These are phyloP conservation scores for Lasiodiplodia gonubiensis DNA, from an alignment of 2,329 filamentous ascomycete genomes.

Conservation along the genomic window DNA sequence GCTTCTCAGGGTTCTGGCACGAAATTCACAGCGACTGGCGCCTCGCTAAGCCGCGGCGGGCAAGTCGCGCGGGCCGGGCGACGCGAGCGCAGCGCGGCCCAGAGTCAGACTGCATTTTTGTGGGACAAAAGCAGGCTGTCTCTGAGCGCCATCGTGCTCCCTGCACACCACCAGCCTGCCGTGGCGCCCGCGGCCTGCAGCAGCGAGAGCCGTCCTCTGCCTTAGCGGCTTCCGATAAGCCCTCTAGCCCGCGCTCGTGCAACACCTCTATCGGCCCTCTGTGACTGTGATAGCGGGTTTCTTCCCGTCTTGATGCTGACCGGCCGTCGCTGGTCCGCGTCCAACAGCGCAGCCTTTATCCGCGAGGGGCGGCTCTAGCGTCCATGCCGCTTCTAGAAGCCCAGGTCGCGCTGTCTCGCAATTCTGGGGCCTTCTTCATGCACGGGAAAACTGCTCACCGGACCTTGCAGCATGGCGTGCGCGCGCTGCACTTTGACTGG, in stretches of 20 bases:
- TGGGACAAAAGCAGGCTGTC: slow-evolving; percentile 24
- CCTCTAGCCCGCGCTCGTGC: slow-evolving; percentile 17
- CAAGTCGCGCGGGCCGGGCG: slow-evolving; percentile 26
- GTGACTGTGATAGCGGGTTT: slow-evolving; percentile 26
- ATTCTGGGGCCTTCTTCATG: slow-evolving; percentile 24
- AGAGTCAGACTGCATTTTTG: slow-evolving; percentile 28
- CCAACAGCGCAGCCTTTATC: slow-evolving; percentile 19
- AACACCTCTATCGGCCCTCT: slow-evolving; percentile 16
- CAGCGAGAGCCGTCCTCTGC: slow-evolving; percentile 22
- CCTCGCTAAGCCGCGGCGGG: slow-evolving; percentile 24
- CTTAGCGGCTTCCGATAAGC: slow-evolving; percentile 5
- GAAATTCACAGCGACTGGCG: slow-evolving; percentile 18
- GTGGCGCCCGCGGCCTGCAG: slow-evolving; percentile 19
- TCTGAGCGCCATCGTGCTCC: slow-evolving; percentile 24
- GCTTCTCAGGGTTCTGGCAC: slow-evolving; percentile 24
- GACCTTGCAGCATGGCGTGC: slow-evolving; percentile 22
- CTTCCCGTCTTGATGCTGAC: slow-evolving; percentile 22
- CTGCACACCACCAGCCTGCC: slow-evolving; percentile 20
- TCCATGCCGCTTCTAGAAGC: slow-evolving; percentile 24
- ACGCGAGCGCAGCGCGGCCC: slow-evolving; percentile 21
- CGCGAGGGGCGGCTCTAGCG: slow-evolving; percentile 14
- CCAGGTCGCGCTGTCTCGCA: slow-evolving; percentile 10
- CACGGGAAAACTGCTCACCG: slow-evolving; percentile 16
- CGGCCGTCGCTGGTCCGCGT: slow-evolving; percentile 22
- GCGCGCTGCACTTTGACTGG: slow-evolving; percentile 3